Evolutionary conservation across 1,284 basidiomycete species (phyloP).

Genomic region (Leccinum pachyderme): DNA sequence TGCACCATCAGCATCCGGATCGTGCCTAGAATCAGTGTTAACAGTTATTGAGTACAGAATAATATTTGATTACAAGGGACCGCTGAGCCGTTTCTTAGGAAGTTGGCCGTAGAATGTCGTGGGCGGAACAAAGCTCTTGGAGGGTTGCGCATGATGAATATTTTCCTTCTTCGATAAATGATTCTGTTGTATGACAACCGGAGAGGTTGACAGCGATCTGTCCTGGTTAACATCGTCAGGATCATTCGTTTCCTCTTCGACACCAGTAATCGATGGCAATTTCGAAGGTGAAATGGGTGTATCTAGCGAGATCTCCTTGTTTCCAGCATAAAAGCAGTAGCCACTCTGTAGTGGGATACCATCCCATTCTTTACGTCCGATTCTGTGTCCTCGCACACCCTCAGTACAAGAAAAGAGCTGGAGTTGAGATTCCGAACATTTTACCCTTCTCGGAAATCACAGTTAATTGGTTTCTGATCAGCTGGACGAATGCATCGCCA

Average conservation of each 20-base stretch:
- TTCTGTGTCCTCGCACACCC: constrained; percentile 37
- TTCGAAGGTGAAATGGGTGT: constrained; percentile 45
- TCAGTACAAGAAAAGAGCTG: constrained; percentile 13
- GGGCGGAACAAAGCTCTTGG: constrained; percentile 51
- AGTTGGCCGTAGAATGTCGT: constrained; percentile 56
- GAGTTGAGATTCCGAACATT: constrained; percentile 42
- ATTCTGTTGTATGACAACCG: constrained; percentile 4
- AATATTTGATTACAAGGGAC: constrained; percentile 54
- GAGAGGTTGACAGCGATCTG: neutral
- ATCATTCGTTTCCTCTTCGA: constrained; percentile 29
- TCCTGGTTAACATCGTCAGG: constrained; percentile 13
- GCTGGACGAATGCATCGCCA: constrained; percentile 66
- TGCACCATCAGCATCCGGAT: constrained; percentile 74
- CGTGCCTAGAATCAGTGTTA: constrained; percentile 46
- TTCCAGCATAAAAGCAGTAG: constrained; percentile 50
- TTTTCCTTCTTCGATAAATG: constrained; percentile 28
- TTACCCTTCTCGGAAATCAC: constrained; percentile 70
- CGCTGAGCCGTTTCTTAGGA: constrained; percentile 44
- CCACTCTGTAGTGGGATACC: constrained; percentile 50
- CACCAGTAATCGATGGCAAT: constrained; percentile 47
- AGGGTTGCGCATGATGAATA: constrained; percentile 7
- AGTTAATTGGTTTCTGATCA: constrained; percentile 48
- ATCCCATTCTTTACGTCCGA: constrained; percentile 63
- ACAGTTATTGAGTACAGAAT: constrained; percentile 4
- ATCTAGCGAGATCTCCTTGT: constrained; percentile 65